A percentile compares a stretch with the other conserved stretches of the same genome.
Conservation (phyloP, 2,329 filamentous ascomycete genomes). For the Cercospora berteroae region DNA sequence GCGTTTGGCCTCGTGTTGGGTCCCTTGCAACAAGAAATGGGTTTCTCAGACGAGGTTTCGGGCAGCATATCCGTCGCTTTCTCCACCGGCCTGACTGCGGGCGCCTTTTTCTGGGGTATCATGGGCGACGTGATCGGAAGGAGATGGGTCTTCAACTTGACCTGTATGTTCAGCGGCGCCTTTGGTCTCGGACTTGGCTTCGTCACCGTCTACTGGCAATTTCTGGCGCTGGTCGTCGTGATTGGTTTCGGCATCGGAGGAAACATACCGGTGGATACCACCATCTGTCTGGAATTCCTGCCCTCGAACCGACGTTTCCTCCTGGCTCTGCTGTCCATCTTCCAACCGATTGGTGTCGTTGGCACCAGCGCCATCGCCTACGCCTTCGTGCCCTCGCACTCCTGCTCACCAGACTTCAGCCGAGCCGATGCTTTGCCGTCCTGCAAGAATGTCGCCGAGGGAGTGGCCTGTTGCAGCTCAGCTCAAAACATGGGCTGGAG, state of each 20-base stretch:
- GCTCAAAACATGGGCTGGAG: constrained; percentile 48
- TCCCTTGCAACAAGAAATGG: constrained; percentile 57
- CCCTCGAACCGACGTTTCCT: constrained; percentile 54
- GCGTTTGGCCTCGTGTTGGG: constrained; percentile 56
- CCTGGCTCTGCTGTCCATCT: constrained; percentile 54
- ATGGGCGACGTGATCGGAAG: constrained; percentile 56
- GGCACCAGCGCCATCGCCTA: constrained; percentile 53
- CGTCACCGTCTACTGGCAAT: constrained; percentile 50
- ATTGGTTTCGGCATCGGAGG: constrained; percentile 53
- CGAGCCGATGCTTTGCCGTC: constrained; percentile 46
- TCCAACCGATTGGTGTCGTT: constrained; percentile 57
- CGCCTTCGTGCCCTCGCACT: constrained; percentile 53
- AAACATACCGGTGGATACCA: constrained; percentile 57
- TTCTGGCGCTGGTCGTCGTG: constrained; percentile 55
- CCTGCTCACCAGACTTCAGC: constrained; percentile 52
- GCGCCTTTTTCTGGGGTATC: constrained; percentile 57
- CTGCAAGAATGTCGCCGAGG: constrained; percentile 40
- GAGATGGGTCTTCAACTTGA: constrained; percentile 58
- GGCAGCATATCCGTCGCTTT: constrained; percentile 54
- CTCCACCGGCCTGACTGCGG: constrained; percentile 55
- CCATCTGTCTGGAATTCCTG: constrained; percentile 57
- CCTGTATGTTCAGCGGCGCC: constrained; percentile 54
- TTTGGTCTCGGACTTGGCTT: constrained; percentile 55
- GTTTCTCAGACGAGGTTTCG: constrained; percentile 46
- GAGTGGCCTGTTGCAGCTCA: constrained; percentile 40